Percentiles rank a stretch among this genome's conserved stretches.
phyloP scores from a whole-genome alignment of 805 yeast species.

The Candida boidinii region DNA sequence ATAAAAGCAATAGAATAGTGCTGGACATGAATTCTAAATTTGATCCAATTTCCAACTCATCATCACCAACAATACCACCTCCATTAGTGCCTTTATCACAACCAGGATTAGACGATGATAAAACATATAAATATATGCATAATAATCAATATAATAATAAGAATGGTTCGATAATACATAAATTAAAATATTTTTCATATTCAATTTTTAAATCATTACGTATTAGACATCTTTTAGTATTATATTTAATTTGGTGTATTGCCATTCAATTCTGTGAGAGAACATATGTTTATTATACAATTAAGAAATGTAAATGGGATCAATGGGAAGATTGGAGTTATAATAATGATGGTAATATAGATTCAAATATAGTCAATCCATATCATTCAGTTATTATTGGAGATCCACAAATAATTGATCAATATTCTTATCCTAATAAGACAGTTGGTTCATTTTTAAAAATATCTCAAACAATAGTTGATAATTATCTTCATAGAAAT shows the following conservation, averaged over 20 bases:
- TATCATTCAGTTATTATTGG: conserved; percentile 45
- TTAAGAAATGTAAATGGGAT: conserved; percentile 51
- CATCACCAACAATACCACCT: too few relatives aligned
- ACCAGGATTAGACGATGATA: too few relatives aligned
- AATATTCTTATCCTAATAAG: conserved; percentile 74
- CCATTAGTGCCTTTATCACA: too few relatives aligned
- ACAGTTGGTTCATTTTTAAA: too few relatives aligned
- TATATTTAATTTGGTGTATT: conserved; percentile 32
- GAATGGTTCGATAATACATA: too few relatives aligned
- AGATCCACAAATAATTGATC: conserved; percentile 93
- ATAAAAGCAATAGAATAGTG: too few relatives aligned
- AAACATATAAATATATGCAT: too few relatives aligned
- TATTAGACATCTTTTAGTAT: conserved; percentile 14
- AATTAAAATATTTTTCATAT: too few relatives aligned
- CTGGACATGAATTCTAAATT: too few relatives aligned
- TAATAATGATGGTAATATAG: too few relatives aligned
- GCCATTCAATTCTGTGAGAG: conserved; percentile 48
- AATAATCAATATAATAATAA: too few relatives aligned
- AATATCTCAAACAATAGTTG: conserved; percentile 56
- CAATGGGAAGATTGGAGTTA: conserved; percentile 54
- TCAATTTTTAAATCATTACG: not conserved
- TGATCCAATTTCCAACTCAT: too few relatives aligned
- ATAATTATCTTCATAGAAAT: conserved; percentile 73
- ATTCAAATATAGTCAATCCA: conserved; percentile 1
- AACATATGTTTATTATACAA: conserved; percentile 33